These are phyloP conservation scores for Xylariaceae sp. DNA, from an alignment of 2,329 filamentous ascomycete genomes.

Conservation along the genomic window DNA sequence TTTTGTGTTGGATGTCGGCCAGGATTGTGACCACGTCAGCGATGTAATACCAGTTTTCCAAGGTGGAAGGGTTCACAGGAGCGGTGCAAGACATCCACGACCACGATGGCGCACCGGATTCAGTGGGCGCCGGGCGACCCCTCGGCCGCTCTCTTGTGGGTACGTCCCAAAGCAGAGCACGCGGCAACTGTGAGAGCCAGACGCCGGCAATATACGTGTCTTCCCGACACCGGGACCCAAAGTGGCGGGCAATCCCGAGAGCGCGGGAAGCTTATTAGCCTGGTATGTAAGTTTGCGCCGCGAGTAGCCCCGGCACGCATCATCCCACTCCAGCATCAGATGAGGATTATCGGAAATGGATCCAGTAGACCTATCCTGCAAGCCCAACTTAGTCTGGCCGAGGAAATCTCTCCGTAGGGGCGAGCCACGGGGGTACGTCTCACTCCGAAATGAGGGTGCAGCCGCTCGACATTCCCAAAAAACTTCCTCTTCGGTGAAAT, in stretches of 20 bases:
- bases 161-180: slow-evolving; percentile 5
- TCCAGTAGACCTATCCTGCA: background rate
- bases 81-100: slow-evolving; percentile 2
- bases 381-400: slow-evolving; percentile 1
- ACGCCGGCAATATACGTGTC: slow-evolving; percentile 9
- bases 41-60: slow-evolving; percentile 6
- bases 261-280: slow-evolving; percentile 8
- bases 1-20: slow-evolving; percentile 8
- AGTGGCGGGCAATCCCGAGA: slow-evolving; percentile 8
- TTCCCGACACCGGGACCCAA: slow-evolving; percentile 7
- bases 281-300: slow-evolving; percentile 5
- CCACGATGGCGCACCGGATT: slow-evolving; percentile 4
- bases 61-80: background rate
- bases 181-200: slow-evolving; percentile 9
- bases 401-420: slow-evolving; percentile 4
- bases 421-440: slow-evolving; percentile 8
- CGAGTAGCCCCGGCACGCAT: slow-evolving; percentile 6
- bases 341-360: background rate
- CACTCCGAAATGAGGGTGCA: slow-evolving; percentile 9
- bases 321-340: slow-evolving; percentile 6
- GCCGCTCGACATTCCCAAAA: slow-evolving; percentile 13
- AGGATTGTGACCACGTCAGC: slow-evolving; percentile 2
- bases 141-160: background rate
- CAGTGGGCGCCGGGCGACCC: background rate
- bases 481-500: slow-evolving; percentile 14